These are phyloP conservation scores for Eutrema yunnanense DNA, from an alignment of 345 rosid genomes.

Conservation along the genomic window DNA sequence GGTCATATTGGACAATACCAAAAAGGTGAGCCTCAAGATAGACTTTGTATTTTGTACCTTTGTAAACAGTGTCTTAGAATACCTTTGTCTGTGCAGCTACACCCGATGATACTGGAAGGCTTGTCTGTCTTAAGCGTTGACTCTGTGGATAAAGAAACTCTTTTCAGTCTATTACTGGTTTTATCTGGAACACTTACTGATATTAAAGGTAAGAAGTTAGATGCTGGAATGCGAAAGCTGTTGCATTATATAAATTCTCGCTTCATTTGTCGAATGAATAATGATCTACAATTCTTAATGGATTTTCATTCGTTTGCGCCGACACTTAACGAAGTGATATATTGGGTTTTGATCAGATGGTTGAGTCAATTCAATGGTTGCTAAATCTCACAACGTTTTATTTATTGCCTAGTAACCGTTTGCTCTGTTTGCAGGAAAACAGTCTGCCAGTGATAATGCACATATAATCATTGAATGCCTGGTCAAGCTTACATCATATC, in stretches of 20 bases:
- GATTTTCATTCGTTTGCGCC: not conserved
- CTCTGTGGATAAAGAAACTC: conserved; percentile 43
- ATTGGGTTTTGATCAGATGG: not conserved
- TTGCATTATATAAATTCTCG: not conserved
- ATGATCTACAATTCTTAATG: not conserved
- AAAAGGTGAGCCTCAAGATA: conserved; percentile 47
- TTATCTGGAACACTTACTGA: conserved; percentile 75
- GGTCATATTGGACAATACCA: conserved; percentile 58
- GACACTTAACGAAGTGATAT: not conserved
- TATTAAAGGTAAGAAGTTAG: conserved; percentile 43
- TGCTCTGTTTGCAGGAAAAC: conserved; percentile 45
- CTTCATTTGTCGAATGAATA: not conserved
- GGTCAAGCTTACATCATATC: conserved; percentile 45
- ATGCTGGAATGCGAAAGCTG: not conserved
- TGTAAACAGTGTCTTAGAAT: conserved; percentile 2
- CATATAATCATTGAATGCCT: conserved; percentile 52
- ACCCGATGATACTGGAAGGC: conserved; percentile 61
- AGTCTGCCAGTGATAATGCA: conserved; percentile 55
- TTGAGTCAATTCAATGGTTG: not conserved
- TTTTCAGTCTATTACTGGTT: conserved; percentile 64
- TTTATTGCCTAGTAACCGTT: not conserved
- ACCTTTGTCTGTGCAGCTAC: conserved; percentile 43
- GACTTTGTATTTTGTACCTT: not conserved
- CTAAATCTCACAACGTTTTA: not conserved
- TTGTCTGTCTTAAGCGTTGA: conserved; percentile 47